These are phyloP conservation scores for Roridomyces roridus DNA, from an alignment of 768 basidiomycete species.

Conservation along the genomic window DNA sequence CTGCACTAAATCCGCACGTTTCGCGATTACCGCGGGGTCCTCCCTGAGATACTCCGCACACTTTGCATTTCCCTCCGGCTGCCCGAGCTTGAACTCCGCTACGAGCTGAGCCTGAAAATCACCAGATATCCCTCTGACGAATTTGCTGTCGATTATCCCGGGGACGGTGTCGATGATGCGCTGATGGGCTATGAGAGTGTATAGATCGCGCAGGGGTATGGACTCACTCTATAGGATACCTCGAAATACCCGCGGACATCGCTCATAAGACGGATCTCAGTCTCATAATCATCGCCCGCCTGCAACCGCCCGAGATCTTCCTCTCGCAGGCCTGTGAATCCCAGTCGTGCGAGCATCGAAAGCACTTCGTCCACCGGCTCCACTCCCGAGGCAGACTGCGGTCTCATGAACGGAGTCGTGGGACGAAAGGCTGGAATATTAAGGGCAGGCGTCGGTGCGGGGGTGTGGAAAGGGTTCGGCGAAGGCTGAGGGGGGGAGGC, in stretches of 20 bases:
- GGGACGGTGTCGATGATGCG: constrained; percentile 54
- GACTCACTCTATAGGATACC: too few species aligned
- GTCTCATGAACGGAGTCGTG: too few species aligned
- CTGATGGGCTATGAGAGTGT: constrained; percentile 32
- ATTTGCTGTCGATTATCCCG: constrained; percentile 35
- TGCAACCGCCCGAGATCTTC: constrained; percentile 41
- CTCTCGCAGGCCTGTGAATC: constrained; percentile 32
- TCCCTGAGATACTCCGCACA: constrained; percentile 53
- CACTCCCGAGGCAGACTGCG: too few species aligned
- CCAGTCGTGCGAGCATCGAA: constrained; percentile 33
- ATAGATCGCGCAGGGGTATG: too few species aligned
- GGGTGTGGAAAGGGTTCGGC: too few species aligned
- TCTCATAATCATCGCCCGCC: constrained; percentile 43
- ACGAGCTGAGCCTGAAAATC: constrained; percentile 40
- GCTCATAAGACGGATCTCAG: constrained; percentile 48
- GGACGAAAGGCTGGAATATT: too few species aligned
- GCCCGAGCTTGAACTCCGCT: constrained; percentile 42
- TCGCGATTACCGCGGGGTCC: constrained; percentile 43
- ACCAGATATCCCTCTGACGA: constrained; percentile 38
- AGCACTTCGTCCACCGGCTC: too few species aligned
- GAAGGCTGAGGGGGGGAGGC: too few species aligned
- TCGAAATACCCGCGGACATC: constrained; percentile 53
- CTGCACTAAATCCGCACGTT: constrained; percentile 39
- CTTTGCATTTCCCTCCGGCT: constrained; percentile 37
- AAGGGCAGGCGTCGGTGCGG: too few species aligned